A percentile compares a stretch with the other conserved stretches of the same genome.
Conservation (phyloP, 176 grass and related monocot species). For the Oryza australiensis region DNA sequence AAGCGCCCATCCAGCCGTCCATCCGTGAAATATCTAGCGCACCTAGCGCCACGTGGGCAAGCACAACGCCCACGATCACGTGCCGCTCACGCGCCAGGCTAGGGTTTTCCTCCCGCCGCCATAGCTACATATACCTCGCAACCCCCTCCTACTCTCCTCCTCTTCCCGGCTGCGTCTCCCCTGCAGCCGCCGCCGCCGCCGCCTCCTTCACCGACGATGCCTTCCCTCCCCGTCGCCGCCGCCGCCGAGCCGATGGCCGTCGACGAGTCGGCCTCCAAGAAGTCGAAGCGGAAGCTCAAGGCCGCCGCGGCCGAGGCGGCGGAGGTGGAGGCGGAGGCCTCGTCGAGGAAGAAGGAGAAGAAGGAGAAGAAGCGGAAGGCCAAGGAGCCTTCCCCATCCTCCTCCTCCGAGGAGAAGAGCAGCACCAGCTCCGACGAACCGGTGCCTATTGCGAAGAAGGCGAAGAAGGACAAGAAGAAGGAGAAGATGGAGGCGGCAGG, state of each 20-base stretch:
- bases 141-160: background rate
- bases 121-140: constrained; percentile 36
- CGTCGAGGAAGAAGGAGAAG: constrained; percentile 41
- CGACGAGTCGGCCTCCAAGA: constrained; percentile 66
- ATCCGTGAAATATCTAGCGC: constrained; percentile 19
- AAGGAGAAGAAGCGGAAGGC: constrained; percentile 72
- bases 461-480: constrained; percentile 45
- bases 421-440: constrained; percentile 57
- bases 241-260: constrained; percentile 44
- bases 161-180: constrained; percentile 36
- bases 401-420: constrained; percentile 50
- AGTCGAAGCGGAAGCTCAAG: constrained; percentile 70
- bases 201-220: no score
- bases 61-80: constrained; percentile 4
- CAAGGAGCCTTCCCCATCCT: constrained; percentile 32
- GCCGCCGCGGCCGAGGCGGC: constrained; percentile 22
- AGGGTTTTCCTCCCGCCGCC: constrained; percentile 40
- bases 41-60: constrained; percentile 6
- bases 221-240: no score
- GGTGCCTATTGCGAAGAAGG: constrained; percentile 48
- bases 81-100: constrained; percentile 30
- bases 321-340: background rate
- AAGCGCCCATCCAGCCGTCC: background rate
- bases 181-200: constrained; percentile 36
- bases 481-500: constrained; percentile 24